These are phyloP conservation scores for Rhodotorula sp. DNA, from an alignment of 1,284 basidiomycete genomes.

Conservation along the genomic window DNA sequence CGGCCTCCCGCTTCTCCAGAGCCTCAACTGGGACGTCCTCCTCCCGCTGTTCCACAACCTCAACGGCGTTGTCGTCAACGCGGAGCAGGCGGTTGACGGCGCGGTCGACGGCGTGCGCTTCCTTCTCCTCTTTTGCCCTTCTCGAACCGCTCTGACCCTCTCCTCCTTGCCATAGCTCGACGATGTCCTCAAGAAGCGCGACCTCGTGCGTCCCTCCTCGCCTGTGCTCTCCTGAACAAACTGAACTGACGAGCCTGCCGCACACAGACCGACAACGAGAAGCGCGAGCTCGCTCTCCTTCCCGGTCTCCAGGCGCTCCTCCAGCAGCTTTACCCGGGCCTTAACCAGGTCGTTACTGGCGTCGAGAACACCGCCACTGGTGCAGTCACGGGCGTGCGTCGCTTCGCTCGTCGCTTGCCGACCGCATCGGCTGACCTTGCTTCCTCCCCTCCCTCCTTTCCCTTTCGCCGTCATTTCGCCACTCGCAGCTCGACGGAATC, in stretches of 20 bases:
- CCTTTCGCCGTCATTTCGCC: no score
- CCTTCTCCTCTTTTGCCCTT: no score
- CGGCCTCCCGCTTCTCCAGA: background rate
- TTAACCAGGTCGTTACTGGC: background rate
- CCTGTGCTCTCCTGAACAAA: rapidly evolving
- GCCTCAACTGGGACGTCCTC: background rate
- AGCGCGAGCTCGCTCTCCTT: constrained; percentile 8
- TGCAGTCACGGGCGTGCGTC: background rate
- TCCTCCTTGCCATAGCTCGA: background rate
- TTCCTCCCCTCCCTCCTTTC: no score
- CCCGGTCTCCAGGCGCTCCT: background rate
- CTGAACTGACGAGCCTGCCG: background rate
- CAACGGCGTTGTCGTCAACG: no score
- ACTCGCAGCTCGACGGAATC: background rate
- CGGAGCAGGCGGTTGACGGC: background rate
- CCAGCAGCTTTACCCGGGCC: background rate
- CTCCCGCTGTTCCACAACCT: background rate
- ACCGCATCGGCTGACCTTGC: no score
- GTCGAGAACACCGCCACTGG: background rate
- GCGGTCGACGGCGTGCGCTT: background rate
- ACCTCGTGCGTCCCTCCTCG: background rate
- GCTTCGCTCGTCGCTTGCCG: no score
- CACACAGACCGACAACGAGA: background rate
- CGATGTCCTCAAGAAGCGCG: background rate
- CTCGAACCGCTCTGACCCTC: background rate